These are phyloP conservation scores for Coccomyxa subellipsoidea DNA, from an alignment of 163 green algal species.

Conservation along the genomic window DNA sequence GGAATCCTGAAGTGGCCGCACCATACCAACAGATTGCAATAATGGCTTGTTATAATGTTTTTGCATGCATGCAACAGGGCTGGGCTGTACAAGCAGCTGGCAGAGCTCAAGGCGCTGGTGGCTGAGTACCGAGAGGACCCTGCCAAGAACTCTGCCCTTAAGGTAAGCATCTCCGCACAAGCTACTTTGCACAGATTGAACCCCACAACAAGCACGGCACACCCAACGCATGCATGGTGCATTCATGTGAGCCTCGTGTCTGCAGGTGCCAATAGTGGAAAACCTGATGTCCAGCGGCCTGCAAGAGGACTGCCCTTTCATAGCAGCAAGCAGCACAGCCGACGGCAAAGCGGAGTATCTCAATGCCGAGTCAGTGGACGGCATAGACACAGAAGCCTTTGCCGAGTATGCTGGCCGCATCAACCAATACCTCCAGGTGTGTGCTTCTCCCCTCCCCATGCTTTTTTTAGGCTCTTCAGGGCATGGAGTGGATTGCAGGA, in stretches of 20 bases:
- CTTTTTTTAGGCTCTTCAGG: not conserved
- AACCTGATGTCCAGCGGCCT: conserved; percentile 46
- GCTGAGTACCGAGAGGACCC: conserved; percentile 58
- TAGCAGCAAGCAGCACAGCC: conserved; percentile 3
- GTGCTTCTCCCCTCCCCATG: not conserved
- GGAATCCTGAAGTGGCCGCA: too few relatives aligned
- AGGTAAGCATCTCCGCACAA: not conserved
- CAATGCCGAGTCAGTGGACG: conserved; percentile 40
- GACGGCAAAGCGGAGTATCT: conserved; percentile 26
- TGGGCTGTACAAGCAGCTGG: conserved; percentile 95
- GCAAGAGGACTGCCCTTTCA: conserved; percentile 76
- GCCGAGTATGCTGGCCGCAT: conserved; percentile 58
- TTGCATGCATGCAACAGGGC: conserved; percentile 31
- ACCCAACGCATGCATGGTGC: not conserved
- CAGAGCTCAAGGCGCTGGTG: conserved; percentile 75
- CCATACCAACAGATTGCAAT: too few relatives aligned
- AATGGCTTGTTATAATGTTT: too few relatives aligned
- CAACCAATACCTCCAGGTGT: conserved; percentile 72
- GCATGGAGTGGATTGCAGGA: too few relatives aligned
- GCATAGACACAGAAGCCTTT: conserved; percentile 45
- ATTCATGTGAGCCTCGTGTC: not conserved
- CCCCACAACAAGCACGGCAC: too few relatives aligned
- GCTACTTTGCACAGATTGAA: too few relatives aligned
- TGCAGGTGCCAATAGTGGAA: conserved; percentile 55
- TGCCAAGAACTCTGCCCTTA: conserved; percentile 41